A percentile compares a stretch with the other conserved stretches of the same genome.
These are phyloP conservation scores for Meyerozyma carpophila DNA, from an alignment of 1,139 yeast genomes.

Conservation along the genomic window DNA sequence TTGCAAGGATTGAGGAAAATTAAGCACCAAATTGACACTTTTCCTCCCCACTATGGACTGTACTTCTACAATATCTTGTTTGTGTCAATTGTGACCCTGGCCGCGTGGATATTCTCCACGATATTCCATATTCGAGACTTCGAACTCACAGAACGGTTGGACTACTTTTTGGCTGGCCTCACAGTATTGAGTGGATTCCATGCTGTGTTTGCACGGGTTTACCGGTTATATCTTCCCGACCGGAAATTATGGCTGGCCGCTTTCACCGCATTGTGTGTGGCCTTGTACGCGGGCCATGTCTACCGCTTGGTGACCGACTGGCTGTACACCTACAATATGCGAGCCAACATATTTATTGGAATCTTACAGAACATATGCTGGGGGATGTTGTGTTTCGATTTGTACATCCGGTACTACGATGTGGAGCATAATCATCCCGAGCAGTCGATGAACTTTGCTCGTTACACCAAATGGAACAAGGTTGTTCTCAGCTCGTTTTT, in stretches of 20 bases:
- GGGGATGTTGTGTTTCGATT: conserved; percentile 24
- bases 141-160: conserved; percentile 72
- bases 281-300: conserved; percentile 59
- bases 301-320: conserved; percentile 65
- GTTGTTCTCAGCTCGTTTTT: conserved; percentile 31
- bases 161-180: conserved; percentile 89
- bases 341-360: conserved; percentile 79
- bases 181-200: conserved; percentile 79
- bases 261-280: conserved; percentile 38
- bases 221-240: conserved; percentile 45
- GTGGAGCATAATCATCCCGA: conserved; percentile 12
- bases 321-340: conserved; percentile 93
- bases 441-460: neutral
- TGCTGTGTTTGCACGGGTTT: conserved; percentile 54
- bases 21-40: conserved; percentile 1
- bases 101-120: conserved; percentile 85
- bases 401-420: conserved; percentile 30
- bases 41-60: neutral
- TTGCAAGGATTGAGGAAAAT: conserved; percentile 49
- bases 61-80: conserved; percentile 34
- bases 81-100: conserved; percentile 33
- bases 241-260: conserved; percentile 19
- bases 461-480: conserved; percentile 17
- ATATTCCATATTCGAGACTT: conserved; percentile 87
- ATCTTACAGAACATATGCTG: conserved; percentile 58